Evolutionary conservation across 805 yeast genomes (phyloP).

Genomic region (Ogataea paradorogensis): DNA sequence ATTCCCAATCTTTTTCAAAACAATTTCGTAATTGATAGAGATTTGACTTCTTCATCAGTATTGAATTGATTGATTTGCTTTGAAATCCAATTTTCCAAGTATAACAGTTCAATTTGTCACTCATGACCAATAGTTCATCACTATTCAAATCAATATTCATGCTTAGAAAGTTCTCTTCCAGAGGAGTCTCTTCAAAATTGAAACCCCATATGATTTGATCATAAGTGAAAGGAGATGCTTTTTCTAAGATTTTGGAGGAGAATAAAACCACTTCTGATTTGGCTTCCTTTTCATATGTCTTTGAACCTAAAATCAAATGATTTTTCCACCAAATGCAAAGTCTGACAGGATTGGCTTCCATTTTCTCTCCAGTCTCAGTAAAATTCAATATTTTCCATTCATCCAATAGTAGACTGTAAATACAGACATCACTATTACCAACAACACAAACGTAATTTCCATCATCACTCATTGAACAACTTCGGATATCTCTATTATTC

Average conservation of each 20-base stretch:
- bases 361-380: conserved; percentile 28
- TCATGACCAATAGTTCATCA: conserved; percentile 31
- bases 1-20: conserved; percentile 22
- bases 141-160: conserved; percentile 29
- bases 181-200: conserved; percentile 28
- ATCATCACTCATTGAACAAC: conserved; percentile 43
- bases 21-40: conserved; percentile 30
- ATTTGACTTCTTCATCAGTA: conserved; percentile 23
- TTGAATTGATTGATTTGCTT: not conserved
- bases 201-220: conserved; percentile 35
- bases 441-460: conserved; percentile 50
- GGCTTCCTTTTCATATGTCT: conserved; percentile 20
- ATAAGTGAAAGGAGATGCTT: conserved; percentile 23
- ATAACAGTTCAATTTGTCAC: conserved; percentile 33
- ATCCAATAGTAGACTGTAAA: conserved; percentile 39
- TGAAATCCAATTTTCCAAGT: conserved; percentile 29
- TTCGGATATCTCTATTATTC: conserved; percentile 41
- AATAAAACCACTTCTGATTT: conserved; percentile 32
- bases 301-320: conserved; percentile 30
- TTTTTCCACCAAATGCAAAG: conserved; percentile 38
- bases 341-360: conserved; percentile 32
- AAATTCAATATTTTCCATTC: conserved; percentile 45
- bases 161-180: conserved; percentile 28
- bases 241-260: conserved; percentile 25
- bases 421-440: conserved; percentile 45